Percentiles rank a stretch among this genome's conserved stretches.
Evolutionary conservation across 2,329 filamentous ascomycete species (phyloP).

Genomic region (Cryphonectria radicalis): DNA sequence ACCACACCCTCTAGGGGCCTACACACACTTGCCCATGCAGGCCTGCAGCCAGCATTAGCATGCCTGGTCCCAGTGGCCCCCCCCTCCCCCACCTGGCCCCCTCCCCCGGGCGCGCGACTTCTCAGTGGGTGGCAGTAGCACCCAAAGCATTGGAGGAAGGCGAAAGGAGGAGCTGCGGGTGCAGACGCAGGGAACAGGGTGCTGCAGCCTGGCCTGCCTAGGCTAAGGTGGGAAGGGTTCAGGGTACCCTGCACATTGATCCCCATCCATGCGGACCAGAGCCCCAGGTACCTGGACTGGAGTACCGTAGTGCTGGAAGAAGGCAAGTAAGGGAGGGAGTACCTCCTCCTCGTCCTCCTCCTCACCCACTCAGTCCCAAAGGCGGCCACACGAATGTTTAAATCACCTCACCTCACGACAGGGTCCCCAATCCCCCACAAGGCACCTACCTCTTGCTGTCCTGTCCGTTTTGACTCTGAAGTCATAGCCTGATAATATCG

Average conservation of each 20-base stretch:
- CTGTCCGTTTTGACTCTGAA: not conserved
- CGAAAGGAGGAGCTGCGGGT: slow-evolving; percentile 3
- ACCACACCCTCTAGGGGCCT: not conserved
- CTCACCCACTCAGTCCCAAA: too few relatives aligned
- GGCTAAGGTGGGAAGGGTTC: not conserved
- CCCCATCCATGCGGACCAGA: not conserved
- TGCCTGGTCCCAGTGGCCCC: not conserved
- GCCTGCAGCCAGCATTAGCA: slow-evolving; percentile 5
- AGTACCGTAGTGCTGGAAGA: not conserved
- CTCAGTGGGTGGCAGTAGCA: slow-evolving; percentile 8
- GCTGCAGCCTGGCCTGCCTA: slow-evolving; percentile 1
- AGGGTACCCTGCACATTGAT: not conserved
- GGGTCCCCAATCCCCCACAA: not conserved
- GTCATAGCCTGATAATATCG: not conserved
- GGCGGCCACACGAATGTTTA: too few relatives aligned
- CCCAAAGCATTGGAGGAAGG: slow-evolving; percentile 15
- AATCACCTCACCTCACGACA: not conserved
- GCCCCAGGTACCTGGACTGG: not conserved
- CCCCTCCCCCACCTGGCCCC: not conserved
- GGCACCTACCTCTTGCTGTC: not conserved
- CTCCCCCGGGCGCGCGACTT: not conserved
- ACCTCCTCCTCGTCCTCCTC: not conserved
- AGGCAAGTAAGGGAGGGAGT: not conserved
- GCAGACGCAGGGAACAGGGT: slow-evolving; percentile 14
- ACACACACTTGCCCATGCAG: slow-evolving; percentile 6